Evolutionary conservation across 148 eudicot genomes (phyloP), one percentile per base, ranked within the genome.

Genomic region (Tetragonia tetragonoides): DNA sequence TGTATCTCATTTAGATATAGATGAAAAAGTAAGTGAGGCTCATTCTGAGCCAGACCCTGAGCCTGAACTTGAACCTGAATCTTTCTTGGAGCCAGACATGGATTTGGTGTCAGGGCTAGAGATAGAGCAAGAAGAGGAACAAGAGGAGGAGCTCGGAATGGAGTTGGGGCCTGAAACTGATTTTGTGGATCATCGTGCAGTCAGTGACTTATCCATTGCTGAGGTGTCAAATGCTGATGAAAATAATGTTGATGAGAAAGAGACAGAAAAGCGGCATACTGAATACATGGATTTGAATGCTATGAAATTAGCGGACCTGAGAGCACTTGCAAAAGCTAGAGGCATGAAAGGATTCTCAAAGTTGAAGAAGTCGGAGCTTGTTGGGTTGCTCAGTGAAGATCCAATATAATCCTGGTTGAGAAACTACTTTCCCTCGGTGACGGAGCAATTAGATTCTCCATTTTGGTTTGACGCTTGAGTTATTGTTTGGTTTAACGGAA

Each of bases 291-390:
- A 92, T 79, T 76, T 93, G 68, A 85, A 81, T 78, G 84, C 78
- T 68, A 93, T 91, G 97, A 93, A 93, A 84, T 72, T 96, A 57
- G 40, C 81, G 10, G 99, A 93, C 73, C 70, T 96, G 84, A 90
- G 90, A 79, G 91, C 87, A 16, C 51, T 96, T 51, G 98, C 99
- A n/a, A 96, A 93, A 84, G 80, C 92, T 23, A 89, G 95, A 38
- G 95, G 99, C 64, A 20, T 91, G 81, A 96, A 90, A 84, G 91
- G 97, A 65, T 89, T 75, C 76, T 91, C 98, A 23, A 96, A 85
- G 90, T 82, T 96, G 88, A 96, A 93, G 86, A 93, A 93, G 82
- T 78, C 70, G 0, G 95, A 91, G 53, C 93, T 96, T 37, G 51
- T 96, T 68, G 97, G 86, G 73, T 77, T 91, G 89, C 90, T 96